A percentile compares a stretch with the other conserved stretches of the same genome.
These are phyloP conservation scores for Dalbergia cochinchinensis DNA, from an alignment of 306 rosid species.

Conservation along the genomic window DNA sequence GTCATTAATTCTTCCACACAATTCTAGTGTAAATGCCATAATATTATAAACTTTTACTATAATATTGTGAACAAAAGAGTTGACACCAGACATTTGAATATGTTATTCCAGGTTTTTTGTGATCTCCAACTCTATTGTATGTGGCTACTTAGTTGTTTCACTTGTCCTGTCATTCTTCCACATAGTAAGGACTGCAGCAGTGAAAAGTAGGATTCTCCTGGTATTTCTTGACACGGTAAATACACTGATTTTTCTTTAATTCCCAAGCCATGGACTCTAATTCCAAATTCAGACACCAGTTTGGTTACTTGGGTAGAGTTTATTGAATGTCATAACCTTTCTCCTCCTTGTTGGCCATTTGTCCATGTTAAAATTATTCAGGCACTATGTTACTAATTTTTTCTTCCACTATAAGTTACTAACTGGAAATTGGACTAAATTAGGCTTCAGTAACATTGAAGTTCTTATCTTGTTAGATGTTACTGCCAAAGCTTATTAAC, in stretches of 20 bases:
- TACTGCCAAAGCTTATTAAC: slow-evolving; percentile 13
- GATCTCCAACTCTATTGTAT: slow-evolving; percentile 58
- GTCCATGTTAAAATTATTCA: too few species aligned
- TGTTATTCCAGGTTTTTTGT: slow-evolving; percentile 64
- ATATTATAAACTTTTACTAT: background rate
- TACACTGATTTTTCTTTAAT: background rate
- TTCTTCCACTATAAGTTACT: background rate
- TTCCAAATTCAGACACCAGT: slow-evolving; percentile 17
- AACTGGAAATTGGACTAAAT: too few species aligned
- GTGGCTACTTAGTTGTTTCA: slow-evolving; percentile 63
- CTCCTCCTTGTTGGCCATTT: background rate
- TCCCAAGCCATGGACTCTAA: background rate
- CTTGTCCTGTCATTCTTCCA: slow-evolving; percentile 59
- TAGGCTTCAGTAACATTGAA: background rate
- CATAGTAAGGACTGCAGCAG: slow-evolving; percentile 49
- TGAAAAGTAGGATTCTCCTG: slow-evolving; percentile 57
- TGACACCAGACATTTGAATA: background rate
- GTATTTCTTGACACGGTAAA: slow-evolving; percentile 66
- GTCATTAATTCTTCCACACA: background rate
- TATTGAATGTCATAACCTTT: background rate
- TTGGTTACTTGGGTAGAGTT: background rate
- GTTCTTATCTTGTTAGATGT: background rate
- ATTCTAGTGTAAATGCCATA: background rate
- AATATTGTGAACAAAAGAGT: background rate
- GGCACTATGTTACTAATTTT: background rate